These are phyloP conservation scores for Porpolomopsis calyptriformis DNA, from an alignment of 768 basidiomycete species.

Conservation along the genomic window DNA sequence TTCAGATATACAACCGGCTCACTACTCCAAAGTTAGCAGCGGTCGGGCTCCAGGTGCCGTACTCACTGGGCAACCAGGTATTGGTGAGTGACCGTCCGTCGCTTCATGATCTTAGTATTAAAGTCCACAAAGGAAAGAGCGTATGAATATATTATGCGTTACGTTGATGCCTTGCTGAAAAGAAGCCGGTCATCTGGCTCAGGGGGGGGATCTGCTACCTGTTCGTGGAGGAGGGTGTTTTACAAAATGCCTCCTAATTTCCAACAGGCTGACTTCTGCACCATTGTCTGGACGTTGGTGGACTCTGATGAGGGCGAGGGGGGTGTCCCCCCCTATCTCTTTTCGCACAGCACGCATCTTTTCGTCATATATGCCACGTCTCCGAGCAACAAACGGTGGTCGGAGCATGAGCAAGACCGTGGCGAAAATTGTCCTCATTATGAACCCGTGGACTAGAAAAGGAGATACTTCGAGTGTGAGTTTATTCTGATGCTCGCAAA, in stretches of 20 bases:
- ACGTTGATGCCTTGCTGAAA: constrained; percentile 14
- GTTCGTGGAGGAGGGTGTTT: constrained; percentile 14
- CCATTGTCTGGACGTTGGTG: constrained; percentile 7
- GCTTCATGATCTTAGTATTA: neutral
- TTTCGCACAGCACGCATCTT: constrained; percentile 5
- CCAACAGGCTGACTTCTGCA: constrained; percentile 1
- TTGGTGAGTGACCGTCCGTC: constrained; percentile 4
- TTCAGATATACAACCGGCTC: constrained; percentile 6
- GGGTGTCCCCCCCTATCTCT: constrained; percentile 6
- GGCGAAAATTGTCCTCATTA: constrained; percentile 9
- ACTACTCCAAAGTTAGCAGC: constrained; percentile 1
- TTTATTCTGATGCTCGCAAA: constrained; percentile 2
- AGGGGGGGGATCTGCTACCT: constrained; percentile 5
- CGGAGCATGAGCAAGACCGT: constrained; percentile 7
- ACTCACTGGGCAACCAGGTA: constrained; percentile 10
- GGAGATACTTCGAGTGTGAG: constrained; percentile 12
- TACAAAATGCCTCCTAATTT: constrained; percentile 9
- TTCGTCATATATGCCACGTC: constrained; percentile 11
- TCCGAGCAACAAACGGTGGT: constrained; percentile 10
- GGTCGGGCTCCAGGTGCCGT: constrained; percentile 7
- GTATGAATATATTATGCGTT: constrained; percentile 11
- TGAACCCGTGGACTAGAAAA: constrained; percentile 13
- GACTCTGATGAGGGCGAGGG: constrained; percentile 5
- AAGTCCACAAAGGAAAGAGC: constrained; percentile 11
- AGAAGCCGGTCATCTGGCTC: constrained; percentile 15